Base-by-base conservation (phyloP, 495 filamentous ascomycete species). In the Clohesyomyces aquaticus region DNA sequence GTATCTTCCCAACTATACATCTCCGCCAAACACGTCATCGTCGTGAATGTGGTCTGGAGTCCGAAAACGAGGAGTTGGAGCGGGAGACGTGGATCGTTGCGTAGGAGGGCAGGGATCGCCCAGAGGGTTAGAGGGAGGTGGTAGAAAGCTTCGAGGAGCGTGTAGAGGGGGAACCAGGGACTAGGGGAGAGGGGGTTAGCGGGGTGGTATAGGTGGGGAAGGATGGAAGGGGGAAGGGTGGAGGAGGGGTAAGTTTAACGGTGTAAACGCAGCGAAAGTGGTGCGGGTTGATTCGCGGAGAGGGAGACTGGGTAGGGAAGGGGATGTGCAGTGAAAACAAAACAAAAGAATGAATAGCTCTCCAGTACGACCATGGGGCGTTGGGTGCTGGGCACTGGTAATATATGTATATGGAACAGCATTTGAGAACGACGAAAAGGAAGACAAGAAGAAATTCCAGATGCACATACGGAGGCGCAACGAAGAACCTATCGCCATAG, bases 401-500 rank as follows among this genome's bases (percentile, higher is more conserved):
- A n/a, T n/a, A 47, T 47, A 47, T n/a, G 21, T 4, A 47, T 47
- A 47, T 38, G 43, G 4, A 47, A n/a, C n/a, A 42, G 35, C 35
- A 42, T 42, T 42, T n/a, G n/a, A 53, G 49, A 53, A 29, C 11
- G 4, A 47, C 28, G 35, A 29, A 57, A 43, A 47, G 52, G 11
- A 43, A 56, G 21, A 62, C 11, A 47, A 26, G 42, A 14, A 53
- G 10, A 61, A 25, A 56, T 35, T 10, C 25, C 4, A 49, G n/a
- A 38, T 38, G 6, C 18, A 61, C 70, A 54, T 70, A 71, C 70
- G 89, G 86, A 1, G 85, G 76, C 26, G 78, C 78, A 47, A 81
- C 79, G 72, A 91, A 89, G 77, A 92, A 89, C 25, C 86, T 89
- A 75, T 96, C 91, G 42, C 84, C 83, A 77, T 87, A 90, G 8